Conservation (phyloP, 2,329 filamentous ascomycete genomes). For the Triangularia setosa region DNA sequence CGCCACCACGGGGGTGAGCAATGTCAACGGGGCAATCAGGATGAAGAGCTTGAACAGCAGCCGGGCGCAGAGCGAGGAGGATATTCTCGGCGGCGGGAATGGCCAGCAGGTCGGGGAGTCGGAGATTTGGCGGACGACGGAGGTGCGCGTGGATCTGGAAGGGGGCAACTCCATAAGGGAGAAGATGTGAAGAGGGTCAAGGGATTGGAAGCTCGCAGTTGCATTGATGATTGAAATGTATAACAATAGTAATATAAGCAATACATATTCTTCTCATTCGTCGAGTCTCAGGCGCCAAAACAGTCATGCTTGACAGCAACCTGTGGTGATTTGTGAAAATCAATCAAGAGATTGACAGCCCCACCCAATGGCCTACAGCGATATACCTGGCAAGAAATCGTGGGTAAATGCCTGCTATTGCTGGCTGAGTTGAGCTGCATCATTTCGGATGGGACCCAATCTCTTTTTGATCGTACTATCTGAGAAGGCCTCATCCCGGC, state of each 20-base stretch:
- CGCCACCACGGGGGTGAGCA: neutral
- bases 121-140: constrained; percentile 8
- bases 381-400: too few relatives aligned
- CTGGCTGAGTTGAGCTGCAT: too few relatives aligned
- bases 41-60: constrained; percentile 8
- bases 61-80: constrained; percentile 5
- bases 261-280: neutral
- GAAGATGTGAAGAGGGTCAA: neutral
- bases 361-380: too few relatives aligned
- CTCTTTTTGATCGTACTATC: too few relatives aligned
- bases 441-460: too few relatives aligned
- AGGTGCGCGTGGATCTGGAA: constrained; percentile 5
- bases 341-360: too few relatives aligned
- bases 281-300: neutral
- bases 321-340: too few relatives aligned
- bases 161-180: neutral
- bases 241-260: neutral
- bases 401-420: too few relatives aligned
- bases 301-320: too few relatives aligned
- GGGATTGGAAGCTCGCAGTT: neutral
- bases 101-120: neutral
- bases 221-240: neutral
- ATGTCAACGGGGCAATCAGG: neutral
- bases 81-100: neutral
- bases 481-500: too few relatives aligned